Evolutionary conservation across 1,284 basidiomycete genomes (phyloP).

Genomic region (Sporisorium graminicola): DNA sequence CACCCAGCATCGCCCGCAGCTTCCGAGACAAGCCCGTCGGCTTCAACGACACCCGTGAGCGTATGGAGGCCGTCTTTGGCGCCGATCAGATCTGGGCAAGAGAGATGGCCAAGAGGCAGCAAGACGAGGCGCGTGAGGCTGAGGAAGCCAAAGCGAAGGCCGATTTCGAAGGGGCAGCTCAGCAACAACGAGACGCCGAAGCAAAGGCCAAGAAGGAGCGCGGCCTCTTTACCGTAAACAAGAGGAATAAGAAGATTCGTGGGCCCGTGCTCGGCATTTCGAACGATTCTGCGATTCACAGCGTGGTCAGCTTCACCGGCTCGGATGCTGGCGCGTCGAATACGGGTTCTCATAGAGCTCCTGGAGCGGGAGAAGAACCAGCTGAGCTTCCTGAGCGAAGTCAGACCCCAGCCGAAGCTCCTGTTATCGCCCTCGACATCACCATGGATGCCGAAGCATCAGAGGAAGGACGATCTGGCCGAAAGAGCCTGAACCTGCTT

Average conservation of each 20-base stretch:
- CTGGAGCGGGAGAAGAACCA: constrained; percentile 11
- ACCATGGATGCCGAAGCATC: constrained; percentile 9
- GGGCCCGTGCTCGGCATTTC: constrained; percentile 15
- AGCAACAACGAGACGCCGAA: constrained; percentile 19
- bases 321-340: constrained; percentile 13
- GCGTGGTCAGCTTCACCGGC: constrained; percentile 26
- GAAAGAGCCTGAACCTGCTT: constrained; percentile 25
- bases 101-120: constrained; percentile 59
- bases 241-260: constrained; percentile 40
- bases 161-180: constrained; percentile 25
- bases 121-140: constrained; percentile 54
- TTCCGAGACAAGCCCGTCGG: constrained; percentile 62
- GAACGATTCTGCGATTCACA: constrained; percentile 20
- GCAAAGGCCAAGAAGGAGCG: constrained; percentile 41
- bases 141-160: constrained; percentile 27
- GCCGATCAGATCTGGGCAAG: constrained; percentile 50
- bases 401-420: constrained; percentile 45
- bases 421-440: constrained; percentile 46
- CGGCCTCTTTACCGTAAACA: constrained; percentile 24
- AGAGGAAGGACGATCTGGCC: constrained; percentile 3
- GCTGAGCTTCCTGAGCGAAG: constrained; percentile 8
- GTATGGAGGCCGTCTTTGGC: constrained; percentile 67
- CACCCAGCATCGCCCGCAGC: constrained; percentile 49
- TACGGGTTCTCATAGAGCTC: constrained; percentile 1
- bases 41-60: constrained; percentile 64